Conservation (phyloP, 306 rosid genomes). For the Acacia acuminata region DNA sequence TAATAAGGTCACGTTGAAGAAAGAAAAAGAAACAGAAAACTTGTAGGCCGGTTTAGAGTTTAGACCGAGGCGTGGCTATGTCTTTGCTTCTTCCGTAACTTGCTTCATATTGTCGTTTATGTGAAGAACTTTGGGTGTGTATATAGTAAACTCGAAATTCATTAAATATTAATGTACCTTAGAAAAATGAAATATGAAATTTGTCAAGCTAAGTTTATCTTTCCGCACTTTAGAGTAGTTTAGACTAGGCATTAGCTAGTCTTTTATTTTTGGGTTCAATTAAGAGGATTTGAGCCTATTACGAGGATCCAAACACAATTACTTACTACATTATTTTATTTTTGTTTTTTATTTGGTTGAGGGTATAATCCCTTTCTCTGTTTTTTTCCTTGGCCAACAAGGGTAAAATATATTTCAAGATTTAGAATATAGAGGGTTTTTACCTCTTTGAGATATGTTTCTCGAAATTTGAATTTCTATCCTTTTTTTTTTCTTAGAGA, state of each 20-base stretch:
- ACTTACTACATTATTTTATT: too few relatives aligned
- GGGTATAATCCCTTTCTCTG: too few relatives aligned
- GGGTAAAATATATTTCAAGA: too few relatives aligned
- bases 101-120: not conserved
- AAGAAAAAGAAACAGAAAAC: not conserved
- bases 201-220: not conserved
- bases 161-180: not conserved
- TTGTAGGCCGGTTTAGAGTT: not conserved
- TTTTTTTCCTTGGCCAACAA: too few relatives aligned
- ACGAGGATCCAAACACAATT: too few relatives aligned
- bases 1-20: not conserved
- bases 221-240: not conserved
- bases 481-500: rapidly evolving
- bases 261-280: not conserved
- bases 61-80: constrained; percentile 26
- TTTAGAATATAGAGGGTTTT: too few relatives aligned
- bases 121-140: not conserved
- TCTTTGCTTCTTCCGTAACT: constrained; percentile 40
- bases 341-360: too few relatives aligned
- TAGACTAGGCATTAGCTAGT: not conserved
- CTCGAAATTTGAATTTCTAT: too few relatives aligned
- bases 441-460: rapidly evolving
- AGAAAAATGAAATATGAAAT: not conserved
- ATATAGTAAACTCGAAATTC: not conserved
- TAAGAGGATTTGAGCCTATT: not conserved